These are phyloP conservation scores for Saccharomycopsis sp. DNA, from an alignment of 805 yeast species.

Conservation along the genomic window DNA sequence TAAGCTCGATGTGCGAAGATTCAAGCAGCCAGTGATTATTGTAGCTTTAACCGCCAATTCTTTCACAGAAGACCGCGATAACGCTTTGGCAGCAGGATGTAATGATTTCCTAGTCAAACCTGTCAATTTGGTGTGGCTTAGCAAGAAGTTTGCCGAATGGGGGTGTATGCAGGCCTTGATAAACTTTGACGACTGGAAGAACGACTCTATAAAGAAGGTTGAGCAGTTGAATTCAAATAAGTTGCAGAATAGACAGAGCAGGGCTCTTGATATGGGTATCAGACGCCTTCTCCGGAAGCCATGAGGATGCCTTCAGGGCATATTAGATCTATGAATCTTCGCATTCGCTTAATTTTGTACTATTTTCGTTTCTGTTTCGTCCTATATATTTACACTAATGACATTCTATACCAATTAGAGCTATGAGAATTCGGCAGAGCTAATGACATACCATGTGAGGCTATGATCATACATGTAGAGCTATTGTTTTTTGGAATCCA, in stretches of 20 bases:
- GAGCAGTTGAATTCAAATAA: neutral
- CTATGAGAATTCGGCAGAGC: neutral
- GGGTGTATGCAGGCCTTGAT: conserved; percentile 98
- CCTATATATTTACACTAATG: neutral
- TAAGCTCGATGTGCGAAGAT: conserved; percentile 50
- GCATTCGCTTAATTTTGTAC: neutral
- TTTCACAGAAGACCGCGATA: conserved; percentile 74
- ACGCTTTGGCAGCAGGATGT: conserved; percentile 95
- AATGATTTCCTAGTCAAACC: conserved; percentile 96
- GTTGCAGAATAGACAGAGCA: neutral
- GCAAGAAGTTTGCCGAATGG: conserved; percentile 93
- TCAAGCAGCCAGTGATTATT: conserved; percentile 91
- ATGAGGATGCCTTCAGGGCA: neutral
- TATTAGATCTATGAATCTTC: too few species aligned
- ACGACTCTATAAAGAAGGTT: conserved; percentile 32
- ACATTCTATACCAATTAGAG: neutral
- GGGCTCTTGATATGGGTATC: conserved; percentile 2
- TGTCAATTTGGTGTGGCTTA: conserved; percentile 88
- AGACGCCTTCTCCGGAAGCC: conserved; percentile 4
- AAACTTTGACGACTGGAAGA: conserved; percentile 89
- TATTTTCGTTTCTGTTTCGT: neutral
- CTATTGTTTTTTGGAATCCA: too few species aligned
- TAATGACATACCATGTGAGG: too few species aligned
- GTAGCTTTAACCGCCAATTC: conserved; percentile 95
- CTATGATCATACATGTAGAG: too few species aligned